Base-by-base conservation (phyloP, 2,329 filamentous ascomycete species). In the Dactylellina cionopaga region DNA sequence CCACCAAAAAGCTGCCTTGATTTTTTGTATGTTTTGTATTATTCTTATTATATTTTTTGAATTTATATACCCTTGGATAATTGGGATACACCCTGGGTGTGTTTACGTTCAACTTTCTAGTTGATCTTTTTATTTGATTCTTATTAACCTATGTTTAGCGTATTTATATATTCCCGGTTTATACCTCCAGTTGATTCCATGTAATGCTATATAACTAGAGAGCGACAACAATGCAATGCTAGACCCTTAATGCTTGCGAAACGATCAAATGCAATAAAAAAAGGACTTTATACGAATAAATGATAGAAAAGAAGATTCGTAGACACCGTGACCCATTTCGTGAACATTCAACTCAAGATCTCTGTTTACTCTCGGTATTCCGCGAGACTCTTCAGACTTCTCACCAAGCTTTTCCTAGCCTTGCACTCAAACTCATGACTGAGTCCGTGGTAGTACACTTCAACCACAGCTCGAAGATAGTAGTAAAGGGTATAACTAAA, bases 381-480 rank as follows among this genome's bases (percentile, higher is more conserved):
- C n/a, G 68, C 37, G 33, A 72, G 54, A 39, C 31, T 35, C 39
- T 72, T 72, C 52, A 72, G 31, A 52, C 68, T 59, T 22, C 68
- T 64, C 19, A 72, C 68, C 2, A 72, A 46, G 1, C 68, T 52
- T n/a, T 65, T 72, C 15, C 68, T 55, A 2, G 68, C 68, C 17
- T 64, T 65, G 44, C 52, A 54, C 33, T 72, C 68, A 11, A 47
- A 37, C 3, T 72, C 59, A 17, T 65, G 68, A 31, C 49, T 65
- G 2, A 72, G 51, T 9, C 68, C 54, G 19, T 65, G 68, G 29
- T 65, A 72, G n/a, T 72, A 72, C 7, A 72, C 68, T 37, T 72
- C 68, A 31, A 72, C 59, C 5, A 72, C 68, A 25, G 51, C 59
- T 11, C 54, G 59, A 29, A 72, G 59, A 17, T 65, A 65, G 17